Evolutionary conservation across 805 yeast genomes (phyloP), one percentile per base, ranked within the genome.

Genomic region (Maudiozyma saulgeensis): DNA sequence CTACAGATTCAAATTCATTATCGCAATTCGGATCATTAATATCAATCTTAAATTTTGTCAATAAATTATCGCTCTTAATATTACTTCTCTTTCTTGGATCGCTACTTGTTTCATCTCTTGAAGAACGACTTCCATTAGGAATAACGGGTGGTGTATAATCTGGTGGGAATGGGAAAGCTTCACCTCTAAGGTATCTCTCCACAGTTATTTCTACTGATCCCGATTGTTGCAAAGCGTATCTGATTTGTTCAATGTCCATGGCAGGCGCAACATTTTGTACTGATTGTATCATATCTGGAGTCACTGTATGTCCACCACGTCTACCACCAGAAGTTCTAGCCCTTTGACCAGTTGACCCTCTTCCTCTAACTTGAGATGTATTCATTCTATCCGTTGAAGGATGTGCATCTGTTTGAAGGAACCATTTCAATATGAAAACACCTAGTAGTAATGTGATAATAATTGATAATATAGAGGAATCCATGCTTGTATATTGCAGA

Each of bases 261-360:
- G 73, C 72, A 2, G 97, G 96, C 0, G 89, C 95, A 46, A 90
- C 73, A 42, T 87, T 79, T 56, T 81, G 86, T 4, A 90, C 96
- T 0, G 85, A 80, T 53, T 83, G 89, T 41, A 90, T 74, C 96
- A 90, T 90, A 47, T 76, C 76, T 6, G 71, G 72, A 3, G 83
- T 78, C 28, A 83, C 81, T 16, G 64, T 32, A 23, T 37, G 51
- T 37, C 69, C 38, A 21, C 13, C 8, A 15, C 15, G 21, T 35
- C 53, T 28, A 25, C 38, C 43, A 6, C 49, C 28, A 28, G 43
- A 34, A 25, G 38, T 16, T 13, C 45, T 41, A 38, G 41, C 12
- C 39, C 50, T 44, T 32, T 43, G 41, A 19, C 19, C n/a, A 13
- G 21, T 11, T 42, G 43, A 19, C 35, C 35, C 11, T 26, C 26